phyloP scores from a whole-genome alignment of 176 grass and related monocot species.

The Ampelocalamus luodianensis region DNA sequence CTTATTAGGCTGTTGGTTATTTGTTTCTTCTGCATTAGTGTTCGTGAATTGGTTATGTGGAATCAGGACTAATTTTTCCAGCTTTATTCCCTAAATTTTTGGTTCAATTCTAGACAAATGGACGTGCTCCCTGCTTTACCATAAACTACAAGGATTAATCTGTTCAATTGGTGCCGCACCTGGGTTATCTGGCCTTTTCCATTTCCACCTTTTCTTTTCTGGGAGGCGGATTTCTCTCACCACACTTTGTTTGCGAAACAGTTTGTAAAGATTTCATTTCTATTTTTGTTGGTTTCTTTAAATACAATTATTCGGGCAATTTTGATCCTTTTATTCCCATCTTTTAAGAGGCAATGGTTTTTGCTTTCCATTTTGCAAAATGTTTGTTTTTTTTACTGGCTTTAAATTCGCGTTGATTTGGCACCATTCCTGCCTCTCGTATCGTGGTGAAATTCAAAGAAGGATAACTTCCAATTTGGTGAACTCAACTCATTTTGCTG shows the following conservation, averaged over 20 bases:
- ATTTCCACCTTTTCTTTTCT: background rate
- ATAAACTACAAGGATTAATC: background rate
- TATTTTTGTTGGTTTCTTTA: background rate
- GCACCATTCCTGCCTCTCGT: background rate
- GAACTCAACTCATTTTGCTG: background rate
- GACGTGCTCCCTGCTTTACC: background rate
- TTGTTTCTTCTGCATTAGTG: background rate
- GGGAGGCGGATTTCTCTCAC: background rate
- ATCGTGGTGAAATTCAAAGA: background rate
- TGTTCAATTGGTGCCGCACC: background rate
- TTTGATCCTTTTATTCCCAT: background rate
- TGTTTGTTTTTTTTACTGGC: background rate
- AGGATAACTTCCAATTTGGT: background rate
- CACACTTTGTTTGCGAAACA: slow-evolving; percentile 23
- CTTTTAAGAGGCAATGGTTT: background rate
- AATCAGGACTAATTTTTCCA: background rate
- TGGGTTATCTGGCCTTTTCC: background rate
- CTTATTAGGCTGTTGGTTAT: background rate
- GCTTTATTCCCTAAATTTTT: background rate
- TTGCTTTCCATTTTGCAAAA: background rate
- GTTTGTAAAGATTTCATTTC: background rate
- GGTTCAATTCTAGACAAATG: background rate
- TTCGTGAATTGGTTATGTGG: background rate
- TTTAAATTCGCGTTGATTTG: slow-evolving; percentile 5
- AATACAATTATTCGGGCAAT: background rate